Evolutionary conservation across 2,329 filamentous ascomycete species (phyloP).

Genomic region (Nemania diffusa): DNA sequence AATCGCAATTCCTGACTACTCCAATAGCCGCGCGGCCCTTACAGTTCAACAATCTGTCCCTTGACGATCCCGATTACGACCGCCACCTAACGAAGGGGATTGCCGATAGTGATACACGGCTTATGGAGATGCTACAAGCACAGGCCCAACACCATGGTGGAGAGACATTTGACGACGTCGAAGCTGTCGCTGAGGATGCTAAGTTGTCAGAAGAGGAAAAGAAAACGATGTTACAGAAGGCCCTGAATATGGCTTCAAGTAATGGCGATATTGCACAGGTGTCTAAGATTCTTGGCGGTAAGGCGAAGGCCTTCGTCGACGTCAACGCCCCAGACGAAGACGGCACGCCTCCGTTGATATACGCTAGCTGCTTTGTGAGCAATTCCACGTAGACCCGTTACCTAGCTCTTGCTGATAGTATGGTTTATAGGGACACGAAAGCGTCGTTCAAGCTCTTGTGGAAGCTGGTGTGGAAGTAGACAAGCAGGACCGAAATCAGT

Average conservation of each 20-base stretch:
- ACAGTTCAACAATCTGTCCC: slow-evolving; percentile 81
- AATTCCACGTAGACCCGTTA: not conserved
- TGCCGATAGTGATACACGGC: slow-evolving; percentile 81
- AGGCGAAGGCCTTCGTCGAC: slow-evolving; percentile 80
- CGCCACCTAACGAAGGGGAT: slow-evolving; percentile 69
- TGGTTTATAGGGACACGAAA: slow-evolving; percentile 77
- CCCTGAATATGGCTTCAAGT: slow-evolving; percentile 93
- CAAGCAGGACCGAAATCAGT: slow-evolving; percentile 93
- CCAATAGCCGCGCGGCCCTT: slow-evolving; percentile 86
- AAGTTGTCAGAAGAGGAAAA: slow-evolving; percentile 81
- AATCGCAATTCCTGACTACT: slow-evolving; percentile 93
- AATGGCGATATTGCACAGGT: slow-evolving; percentile 92
- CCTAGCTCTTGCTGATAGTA: slow-evolving; percentile 14
- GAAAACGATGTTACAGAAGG: slow-evolving; percentile 82
- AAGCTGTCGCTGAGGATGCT: slow-evolving; percentile 78
- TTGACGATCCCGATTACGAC: slow-evolving; percentile 81
- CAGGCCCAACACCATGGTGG: slow-evolving; percentile 87
- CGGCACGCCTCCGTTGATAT: slow-evolving; percentile 95
- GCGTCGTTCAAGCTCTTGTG: slow-evolving; percentile 84
- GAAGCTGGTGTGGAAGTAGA: slow-evolving; percentile 89
- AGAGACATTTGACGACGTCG: slow-evolving; percentile 79
- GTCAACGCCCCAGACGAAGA: slow-evolving; percentile 91
- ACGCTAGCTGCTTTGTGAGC: slow-evolving; percentile 95
- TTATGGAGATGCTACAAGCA: slow-evolving; percentile 96
- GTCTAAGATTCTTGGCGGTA: slow-evolving; percentile 77